These are phyloP conservation scores for Arthrobotrys musiformis DNA, from an alignment of 2,329 filamentous ascomycete species.

Conservation along the genomic window DNA sequence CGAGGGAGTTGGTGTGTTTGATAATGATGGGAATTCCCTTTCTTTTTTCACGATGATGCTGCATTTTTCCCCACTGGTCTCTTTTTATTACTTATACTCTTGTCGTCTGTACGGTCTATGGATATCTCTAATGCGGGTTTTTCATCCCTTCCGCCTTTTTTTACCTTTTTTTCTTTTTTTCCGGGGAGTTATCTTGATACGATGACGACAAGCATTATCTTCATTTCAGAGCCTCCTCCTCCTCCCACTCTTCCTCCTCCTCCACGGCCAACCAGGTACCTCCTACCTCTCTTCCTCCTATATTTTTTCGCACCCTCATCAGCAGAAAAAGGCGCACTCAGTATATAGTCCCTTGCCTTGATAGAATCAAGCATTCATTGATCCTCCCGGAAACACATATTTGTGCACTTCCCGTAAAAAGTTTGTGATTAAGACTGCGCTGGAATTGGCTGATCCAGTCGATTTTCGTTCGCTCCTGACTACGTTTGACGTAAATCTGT, in stretches of 20 bases:
- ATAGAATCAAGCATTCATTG: conserved; percentile 56
- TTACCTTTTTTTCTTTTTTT: conserved; percentile 55
- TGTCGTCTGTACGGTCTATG: conserved; percentile 55
- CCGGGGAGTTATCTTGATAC: conserved; percentile 51
- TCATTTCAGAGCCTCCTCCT: conserved; percentile 11
- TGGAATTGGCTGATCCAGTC: not conserved
- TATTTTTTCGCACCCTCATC: conserved; percentile 54
- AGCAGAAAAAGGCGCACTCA: conserved; percentile 54
- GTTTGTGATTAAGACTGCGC: not conserved
- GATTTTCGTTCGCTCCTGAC: not conserved
- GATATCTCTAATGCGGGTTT: conserved; percentile 55
- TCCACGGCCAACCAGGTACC: not conserved
- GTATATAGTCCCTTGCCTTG: conserved; percentile 51
- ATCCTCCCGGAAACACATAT: conserved; percentile 42
- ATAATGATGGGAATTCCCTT: conserved; percentile 39
- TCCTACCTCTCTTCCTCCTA: conserved; percentile 9
- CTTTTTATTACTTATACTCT: conserved; percentile 36
- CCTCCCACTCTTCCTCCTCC: not conserved
- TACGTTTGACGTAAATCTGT: too few species aligned
- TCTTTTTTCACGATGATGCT: conserved; percentile 36
- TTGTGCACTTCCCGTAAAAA: conserved; percentile 1
- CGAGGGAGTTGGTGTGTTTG: conserved; percentile 46
- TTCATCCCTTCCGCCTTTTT: conserved; percentile 55
- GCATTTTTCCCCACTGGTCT: conserved; percentile 34
- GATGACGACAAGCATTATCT: conserved; percentile 48